Base-by-base conservation (phyloP, 108 stramenopile genomes). In the Nitzschia sp. region DNA sequence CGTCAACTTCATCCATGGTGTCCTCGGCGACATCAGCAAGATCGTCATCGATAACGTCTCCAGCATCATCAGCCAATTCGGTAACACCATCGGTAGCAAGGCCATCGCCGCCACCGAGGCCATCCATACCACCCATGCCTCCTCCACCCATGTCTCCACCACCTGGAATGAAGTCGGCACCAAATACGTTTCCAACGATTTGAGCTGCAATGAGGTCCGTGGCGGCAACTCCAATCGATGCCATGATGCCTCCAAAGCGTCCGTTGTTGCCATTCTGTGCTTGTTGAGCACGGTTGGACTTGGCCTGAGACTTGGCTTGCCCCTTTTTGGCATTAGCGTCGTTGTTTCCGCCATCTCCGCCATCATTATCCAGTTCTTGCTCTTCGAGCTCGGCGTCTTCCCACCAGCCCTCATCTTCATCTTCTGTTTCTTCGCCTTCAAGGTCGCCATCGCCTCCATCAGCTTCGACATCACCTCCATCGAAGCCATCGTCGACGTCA, bases 1-100 rank as follows among this genome's bases (percentile, higher is more conserved):
- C 60, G 53, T 69, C 69, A 0, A 72, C 60, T 2, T 71, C 69
- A 55, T 82, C 81, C 41, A 75, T 32, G 1, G 68, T 71, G 30
- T 72, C 78, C 58, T 79, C 75, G n/a, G 69, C 63, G 23, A 71
- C 62, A 44, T 45, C 78, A 11, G 72, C 69, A 35, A 77, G 30
- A 35, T 83, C 81, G 22, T 76, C 71, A 33, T 79, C 69, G 32
- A 83, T 36, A 28, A 79, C 16, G 0, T 69, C 75, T 3, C 53
- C 56, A 19, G 73, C 73, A 48, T 57, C 64, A 48, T 59, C 75
- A 45, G 76, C 80, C 6, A 36, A 45, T 5, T 60, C 66, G 16
- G 44, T 58, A 13, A 72, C 29, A 31, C 21, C 69, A 5, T 41
- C 58, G 33, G 36, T 27, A 28, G 21, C 32, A 16, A 50, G 23